A percentile compares a stretch with the other conserved stretches of the same genome.
These are phyloP conservation scores for Phytophthora megakarya DNA, from an alignment of 352 stramenopile genomes.

Conservation along the genomic window DNA sequence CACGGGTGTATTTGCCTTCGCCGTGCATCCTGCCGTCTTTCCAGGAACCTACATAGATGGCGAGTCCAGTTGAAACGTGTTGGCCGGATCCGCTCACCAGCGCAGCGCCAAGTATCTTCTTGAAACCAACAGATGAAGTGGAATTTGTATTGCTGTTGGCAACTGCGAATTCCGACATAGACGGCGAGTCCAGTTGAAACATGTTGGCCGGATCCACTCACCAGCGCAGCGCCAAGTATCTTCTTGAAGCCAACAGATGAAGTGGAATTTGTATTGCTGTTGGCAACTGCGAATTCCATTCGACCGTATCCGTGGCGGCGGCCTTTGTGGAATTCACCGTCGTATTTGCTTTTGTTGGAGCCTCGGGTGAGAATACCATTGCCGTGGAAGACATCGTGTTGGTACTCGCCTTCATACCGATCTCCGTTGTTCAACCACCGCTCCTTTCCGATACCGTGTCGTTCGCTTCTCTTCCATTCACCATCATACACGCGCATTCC, in stretches of 20 bases:
- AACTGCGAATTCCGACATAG: conserved; percentile 71
- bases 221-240: conserved; percentile 20
- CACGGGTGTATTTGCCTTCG: conserved; percentile 65
- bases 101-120: conserved; percentile 26
- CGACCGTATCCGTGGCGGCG: conserved; percentile 58
- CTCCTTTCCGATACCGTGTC: conserved; percentile 63
- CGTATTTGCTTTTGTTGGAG: conserved; percentile 54
- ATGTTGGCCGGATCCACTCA: not conserved
- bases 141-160: not conserved
- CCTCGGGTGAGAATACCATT: conserved; percentile 50
- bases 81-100: conserved; percentile 1
- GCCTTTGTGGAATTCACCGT: conserved; percentile 59
- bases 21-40: conserved; percentile 68
- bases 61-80: conserved; percentile 12
- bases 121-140: conserved; percentile 15
- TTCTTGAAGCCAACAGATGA: conserved; percentile 24
- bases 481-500: conserved; percentile 60
- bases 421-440: conserved; percentile 54
- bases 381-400: conserved; percentile 60
- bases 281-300: conserved; percentile 56
- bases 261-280: not conserved
- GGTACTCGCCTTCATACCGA: conserved; percentile 70
- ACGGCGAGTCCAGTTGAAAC: conserved; percentile 22
- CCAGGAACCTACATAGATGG: conserved; percentile 66
- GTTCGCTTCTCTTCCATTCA: conserved; percentile 59